These are phyloP conservation scores for Tardiomyces digboiensis DNA, from an alignment of 1,139 yeast species.

Conservation along the genomic window DNA sequence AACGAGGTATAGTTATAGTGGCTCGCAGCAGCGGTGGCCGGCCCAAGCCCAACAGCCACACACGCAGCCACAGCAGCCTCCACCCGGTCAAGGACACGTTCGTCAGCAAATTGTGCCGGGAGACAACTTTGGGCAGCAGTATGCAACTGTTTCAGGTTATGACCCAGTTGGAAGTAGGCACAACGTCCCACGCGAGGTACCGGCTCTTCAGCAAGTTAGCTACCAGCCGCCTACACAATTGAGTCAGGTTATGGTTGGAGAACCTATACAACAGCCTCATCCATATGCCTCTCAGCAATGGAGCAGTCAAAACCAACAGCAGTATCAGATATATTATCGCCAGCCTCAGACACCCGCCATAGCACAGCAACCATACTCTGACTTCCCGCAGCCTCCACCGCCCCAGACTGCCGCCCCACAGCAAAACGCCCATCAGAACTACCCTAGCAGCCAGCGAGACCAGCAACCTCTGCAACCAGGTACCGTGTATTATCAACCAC, in stretches of 20 bases:
- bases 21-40: no score
- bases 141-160: neutral
- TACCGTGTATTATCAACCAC: no score
- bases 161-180: no score
- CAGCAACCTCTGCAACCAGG: no score
- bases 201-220: neutral
- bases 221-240: neutral
- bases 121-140: neutral
- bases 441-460: no score
- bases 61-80: conserved; percentile 1
- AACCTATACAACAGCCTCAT: neutral
- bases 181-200: neutral
- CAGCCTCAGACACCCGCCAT: neutral
- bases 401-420: no score
- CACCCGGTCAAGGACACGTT: conserved; percentile 2
- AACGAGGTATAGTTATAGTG: no score
- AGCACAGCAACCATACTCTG: neutral
- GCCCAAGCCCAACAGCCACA: conserved; percentile 3
- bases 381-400: no score
- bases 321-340: neutral
- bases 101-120: neutral
- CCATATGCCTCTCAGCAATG: neutral
- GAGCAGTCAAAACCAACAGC: neutral
- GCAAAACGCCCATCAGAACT: no score
- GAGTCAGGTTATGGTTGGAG: neutral